Base-by-base conservation (phyloP, 2,329 filamentous ascomycete genomes). In the Claviceps paspali region DNA sequence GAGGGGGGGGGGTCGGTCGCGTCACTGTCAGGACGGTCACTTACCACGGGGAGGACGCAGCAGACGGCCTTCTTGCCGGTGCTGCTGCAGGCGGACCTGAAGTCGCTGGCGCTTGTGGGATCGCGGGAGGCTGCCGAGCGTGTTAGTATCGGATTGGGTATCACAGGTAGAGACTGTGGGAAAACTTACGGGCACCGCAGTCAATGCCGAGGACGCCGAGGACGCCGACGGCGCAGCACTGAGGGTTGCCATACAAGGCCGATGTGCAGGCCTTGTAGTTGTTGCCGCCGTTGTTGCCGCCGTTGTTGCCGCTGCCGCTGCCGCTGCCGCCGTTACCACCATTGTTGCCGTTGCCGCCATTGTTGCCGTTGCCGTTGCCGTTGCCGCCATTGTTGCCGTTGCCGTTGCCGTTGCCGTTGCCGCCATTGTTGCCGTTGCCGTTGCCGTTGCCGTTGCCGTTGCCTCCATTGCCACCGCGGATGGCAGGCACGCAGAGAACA, bases 161-260 rank as follows among this genome's bases (percentile, higher is more conserved):
- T n/a, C n/a, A n/a, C n/a, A n/a, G n/a, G n/a, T n/a, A n/a, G n/a
- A n/a, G n/a, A n/a, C 24, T 18, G 18, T 23, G 5, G 3, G 4
- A 2, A 19, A 14, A 29, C 44, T 37, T 38, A 45, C 45, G 43
- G 14, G 18, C 29, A 3, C 10, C 14, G 53, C 67, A 71, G 51
- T 68, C 50, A 29, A 70, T 52, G 48, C 62, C 59, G 15, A 59
- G 60, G 40, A 70, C 43, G 44, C 63, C 60, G 21, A 70, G 56
- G 23, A 69, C 54, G 42, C 69, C 57, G 35, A 61, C 61, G 5
- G 61, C 58, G 47, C 67, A 71, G 57, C 67, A 71, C 34, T 59
- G 55, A 4, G 62, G 48, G 28, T 45, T 56, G 38, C 47, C 42
- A 27, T 45, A 47, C 8, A 51, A 48, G 2, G 41, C 43, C 3